Percentiles rank a stretch among this genome's conserved stretches.
Evolutionary conservation across 192 early-diverging fungal species (phyloP).

Genomic region (Helicostylum pulchrum): DNA sequence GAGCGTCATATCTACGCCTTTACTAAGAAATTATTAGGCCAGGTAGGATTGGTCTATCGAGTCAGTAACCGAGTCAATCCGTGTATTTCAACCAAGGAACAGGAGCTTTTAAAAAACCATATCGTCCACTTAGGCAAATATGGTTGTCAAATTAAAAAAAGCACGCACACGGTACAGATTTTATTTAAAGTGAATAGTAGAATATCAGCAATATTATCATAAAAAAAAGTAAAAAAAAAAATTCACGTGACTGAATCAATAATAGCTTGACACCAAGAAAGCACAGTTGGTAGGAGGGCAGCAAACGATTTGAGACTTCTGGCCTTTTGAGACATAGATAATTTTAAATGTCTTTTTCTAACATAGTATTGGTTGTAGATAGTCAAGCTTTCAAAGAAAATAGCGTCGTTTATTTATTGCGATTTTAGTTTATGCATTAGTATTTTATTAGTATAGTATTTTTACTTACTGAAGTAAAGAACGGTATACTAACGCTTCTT

Average conservation of each 20-base stretch:
- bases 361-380: slow-evolving; percentile 2
- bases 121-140: slow-evolving; percentile 7
- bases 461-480: not conserved
- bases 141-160: slow-evolving; percentile 11
- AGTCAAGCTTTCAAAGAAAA: slow-evolving; percentile 12
- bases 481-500: not conserved
- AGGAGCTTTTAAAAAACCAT: slow-evolving; percentile 12
- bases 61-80: too few relatives aligned
- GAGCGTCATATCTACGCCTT: too few relatives aligned
- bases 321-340: not conserved
- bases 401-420: not conserved
- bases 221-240: not conserved
- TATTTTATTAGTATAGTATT: too few relatives aligned
- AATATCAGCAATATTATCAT: too few relatives aligned
- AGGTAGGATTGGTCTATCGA: too few relatives aligned
- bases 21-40: too few relatives aligned
- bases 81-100: too few relatives aligned
- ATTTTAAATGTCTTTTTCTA: slow-evolving; percentile 6
- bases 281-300: slow-evolving; percentile 3
- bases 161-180: not conserved
- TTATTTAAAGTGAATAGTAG: not conserved
- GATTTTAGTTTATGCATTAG: too few relatives aligned
- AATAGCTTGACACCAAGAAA: not conserved
- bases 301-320: not conserved
- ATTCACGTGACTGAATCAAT: not conserved